Evolutionary conservation across 331 rosid species (phyloP).

Genomic region (Telfairia occidentalis): DNA sequence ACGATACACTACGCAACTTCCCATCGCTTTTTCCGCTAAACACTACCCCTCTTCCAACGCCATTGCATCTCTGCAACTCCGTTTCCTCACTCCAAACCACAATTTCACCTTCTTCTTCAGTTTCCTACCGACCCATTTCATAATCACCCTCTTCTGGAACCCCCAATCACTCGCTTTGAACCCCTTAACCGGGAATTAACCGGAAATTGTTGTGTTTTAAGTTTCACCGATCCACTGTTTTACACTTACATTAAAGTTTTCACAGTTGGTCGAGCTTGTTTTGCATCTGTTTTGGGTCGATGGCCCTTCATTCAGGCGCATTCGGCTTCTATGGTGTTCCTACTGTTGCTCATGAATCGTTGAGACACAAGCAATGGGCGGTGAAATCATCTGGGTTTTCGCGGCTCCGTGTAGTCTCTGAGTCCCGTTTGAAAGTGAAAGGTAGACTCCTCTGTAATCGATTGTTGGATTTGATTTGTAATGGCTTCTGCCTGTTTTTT

Average conservation of each 20-base stretch:
- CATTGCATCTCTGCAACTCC: not conserved
- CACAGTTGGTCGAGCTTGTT: not conserved
- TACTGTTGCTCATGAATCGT: constrained; percentile 28
- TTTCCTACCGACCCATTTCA: not conserved
- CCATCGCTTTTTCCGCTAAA: constrained; percentile 2
- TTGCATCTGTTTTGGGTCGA: constrained; percentile 13
- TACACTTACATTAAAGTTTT: not conserved
- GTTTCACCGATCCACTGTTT: not conserved
- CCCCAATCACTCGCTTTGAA: not conserved
- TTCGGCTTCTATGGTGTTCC: constrained; percentile 30
- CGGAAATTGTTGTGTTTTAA: not conserved
- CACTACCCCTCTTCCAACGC: not conserved
- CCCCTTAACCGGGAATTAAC: not conserved
- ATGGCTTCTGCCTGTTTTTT: not conserved
- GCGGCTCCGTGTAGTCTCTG: constrained; percentile 20
- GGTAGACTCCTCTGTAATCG: constrained; percentile 28
- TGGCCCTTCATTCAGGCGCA: constrained; percentile 60
- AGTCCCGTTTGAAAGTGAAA: constrained; percentile 30
- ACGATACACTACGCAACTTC: not conserved
- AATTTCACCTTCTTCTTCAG: not conserved
- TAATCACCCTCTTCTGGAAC: not conserved
- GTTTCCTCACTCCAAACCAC: not conserved
- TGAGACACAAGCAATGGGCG: constrained; percentile 22
- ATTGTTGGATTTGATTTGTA: not conserved
- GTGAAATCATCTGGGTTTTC: constrained; percentile 33